phyloP scores from a whole-genome alignment of 441 rosid genomes.

The Euphorbia schlechtendalii region DNA sequence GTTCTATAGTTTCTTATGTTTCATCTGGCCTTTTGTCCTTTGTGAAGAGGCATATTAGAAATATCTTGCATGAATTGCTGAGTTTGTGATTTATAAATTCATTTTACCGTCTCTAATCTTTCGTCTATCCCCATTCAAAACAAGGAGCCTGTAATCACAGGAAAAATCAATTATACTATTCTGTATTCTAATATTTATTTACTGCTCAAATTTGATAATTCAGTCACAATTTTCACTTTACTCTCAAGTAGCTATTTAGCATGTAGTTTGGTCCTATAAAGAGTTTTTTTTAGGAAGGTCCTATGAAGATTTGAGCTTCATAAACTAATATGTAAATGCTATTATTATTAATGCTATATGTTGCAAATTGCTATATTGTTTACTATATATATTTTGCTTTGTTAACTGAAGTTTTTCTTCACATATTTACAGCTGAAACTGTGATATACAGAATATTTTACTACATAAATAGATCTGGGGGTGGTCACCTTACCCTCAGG shows the following conservation, averaged over 20 bases:
- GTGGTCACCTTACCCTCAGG: slow-evolving; percentile 78
- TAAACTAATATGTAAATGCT: not conserved
- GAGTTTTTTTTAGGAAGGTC: too few species aligned
- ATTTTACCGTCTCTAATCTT: not conserved
- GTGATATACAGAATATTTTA: slow-evolving; percentile 94
- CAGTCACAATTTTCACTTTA: not conserved
- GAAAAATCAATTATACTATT: too few species aligned
- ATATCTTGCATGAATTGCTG: not conserved
- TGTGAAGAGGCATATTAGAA: not conserved
- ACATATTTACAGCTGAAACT: slow-evolving; percentile 77
- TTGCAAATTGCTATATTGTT: too few species aligned
- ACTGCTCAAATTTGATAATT: not conserved
- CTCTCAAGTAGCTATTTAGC: not conserved
- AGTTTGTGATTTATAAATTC: not conserved
- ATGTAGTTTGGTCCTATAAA: not conserved
- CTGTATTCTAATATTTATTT: not conserved
- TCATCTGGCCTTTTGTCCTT: not conserved
- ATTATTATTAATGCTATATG: not conserved
- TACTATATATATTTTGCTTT: slow-evolving; percentile 3
- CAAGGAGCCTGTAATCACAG: not conserved
- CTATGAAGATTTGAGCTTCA: not conserved
- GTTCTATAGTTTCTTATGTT: not conserved
- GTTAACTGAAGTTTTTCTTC: slow-evolving; percentile 20
- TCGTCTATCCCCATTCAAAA: not conserved
- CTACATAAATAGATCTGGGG: slow-evolving; percentile 84